Evolutionary conservation across 2,329 filamentous ascomycete genomes (phyloP), one percentile per base, ranked within the genome.

Genomic region (Venturiaceae sp.): DNA sequence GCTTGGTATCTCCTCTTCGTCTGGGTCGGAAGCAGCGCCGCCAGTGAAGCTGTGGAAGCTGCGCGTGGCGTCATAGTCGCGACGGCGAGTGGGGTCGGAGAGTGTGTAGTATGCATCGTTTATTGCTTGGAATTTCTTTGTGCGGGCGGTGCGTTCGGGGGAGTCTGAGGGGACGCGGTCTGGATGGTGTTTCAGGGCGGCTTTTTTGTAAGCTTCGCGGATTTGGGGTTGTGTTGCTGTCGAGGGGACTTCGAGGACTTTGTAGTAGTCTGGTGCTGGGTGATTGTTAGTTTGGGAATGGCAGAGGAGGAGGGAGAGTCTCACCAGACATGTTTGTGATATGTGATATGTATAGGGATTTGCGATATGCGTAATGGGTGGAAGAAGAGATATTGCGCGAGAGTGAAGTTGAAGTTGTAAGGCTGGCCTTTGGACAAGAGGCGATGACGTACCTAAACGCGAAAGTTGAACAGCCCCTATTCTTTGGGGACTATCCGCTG

Each of bases 21-120:
- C 76, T 55, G 70, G 76, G 19, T 70, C 72, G 28, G 67, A 65
- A 16, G 72, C 65, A 26, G 74, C 68, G 55, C 71, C 71, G n/a
- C 67, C 65, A 19, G 72, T 65, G 66, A 70, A 73, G 60, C 62
- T 65, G 67, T 82, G 83, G 65, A 83, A 82, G 55, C 68, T 74
- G 37, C 87, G 82, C 60, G 90, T 84, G 57, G 82, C 78, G 68
- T 97, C 92, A 75, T 96, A 97, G 60, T 96, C 90, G 61, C 84
- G 80, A 57, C 92, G 84, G 30, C 92, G 83, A 0, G 78, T 74
- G 8, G 85, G 69, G 70, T 97, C 92, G 0, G 89, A 95, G 30
- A 97, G 84, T 0, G 89, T 92, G 72, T 90, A 95, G 78, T 95
- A 96, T 62, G 91, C 90, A 68, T 95, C 91, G 75, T 95, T 95